Evolutionary conservation across 176 grass and related monocot species (phyloP), one percentile per base, ranked within the genome.

Genomic region (Chloris gayana): DNA sequence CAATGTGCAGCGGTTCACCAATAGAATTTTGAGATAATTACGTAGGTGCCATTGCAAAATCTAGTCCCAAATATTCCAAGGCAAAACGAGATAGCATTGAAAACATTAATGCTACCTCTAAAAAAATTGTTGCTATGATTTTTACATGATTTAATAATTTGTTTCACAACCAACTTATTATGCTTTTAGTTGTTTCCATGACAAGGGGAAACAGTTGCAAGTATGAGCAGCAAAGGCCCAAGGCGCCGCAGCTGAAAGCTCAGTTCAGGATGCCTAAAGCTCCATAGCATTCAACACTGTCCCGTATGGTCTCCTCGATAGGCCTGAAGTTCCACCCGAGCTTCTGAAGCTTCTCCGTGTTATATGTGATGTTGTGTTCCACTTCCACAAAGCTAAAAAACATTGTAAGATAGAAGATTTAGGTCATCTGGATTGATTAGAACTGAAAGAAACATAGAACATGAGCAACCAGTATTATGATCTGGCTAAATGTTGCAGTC

Each of bases 261-360:
- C 62, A 65, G 14, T 65, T 34, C 30, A 65, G 62, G 15, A 65
- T 33, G 6, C 62, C 62, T 34, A 65, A 33, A 65, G 14, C 62
- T 33, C 15, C 15, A 17, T 65, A 65, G 62, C 31, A 34, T 34
- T 65, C 15, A 6, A 65, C 17, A 30, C 62, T 65, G 31, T 65
- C 62, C 15, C 62, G 62, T 15, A 65, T 21, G 31, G 62, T 21
- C 9, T 65, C 62, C 30, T 65, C 62, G 6, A 34, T 65, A 9
- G 62, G 31, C 62, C 31, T 65, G 62, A 18, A 65, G 62, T 7
- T 34, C 62, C 30, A 65, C 62, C 62, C 30, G 9, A 65, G 62
- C 62, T 34, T 65, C 62, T 65, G 62, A 65, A 65, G 30, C 30
- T 65, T 65, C 5, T 65, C 62, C 7, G 62, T 65, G 31, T 65